Evolutionary conservation across 768 basidiomycete species (phyloP).

Genomic region (Leucosporidium yakuticum): DNA sequence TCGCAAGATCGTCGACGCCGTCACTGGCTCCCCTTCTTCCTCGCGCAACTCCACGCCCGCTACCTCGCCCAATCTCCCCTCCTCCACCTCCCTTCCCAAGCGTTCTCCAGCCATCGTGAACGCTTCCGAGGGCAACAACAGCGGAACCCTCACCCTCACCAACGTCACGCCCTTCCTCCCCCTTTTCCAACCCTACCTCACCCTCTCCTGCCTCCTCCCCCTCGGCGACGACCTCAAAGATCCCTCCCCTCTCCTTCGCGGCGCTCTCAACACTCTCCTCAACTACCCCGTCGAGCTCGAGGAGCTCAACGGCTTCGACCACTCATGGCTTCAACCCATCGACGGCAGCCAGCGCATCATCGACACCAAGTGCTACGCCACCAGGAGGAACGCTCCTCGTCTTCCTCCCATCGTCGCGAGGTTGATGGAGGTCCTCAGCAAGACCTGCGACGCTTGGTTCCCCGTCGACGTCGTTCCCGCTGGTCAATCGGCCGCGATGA

Average conservation of each 20-base stretch:
- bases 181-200: slow-evolving; percentile 28
- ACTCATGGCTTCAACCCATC: slow-evolving; percentile 30
- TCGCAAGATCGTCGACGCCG: not conserved
- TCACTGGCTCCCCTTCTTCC: not conserved
- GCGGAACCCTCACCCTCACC: slow-evolving; percentile 16
- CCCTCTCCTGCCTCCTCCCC: slow-evolving; percentile 16
- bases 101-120: not conserved
- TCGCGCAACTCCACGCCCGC: not conserved
- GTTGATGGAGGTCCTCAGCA: slow-evolving; percentile 17
- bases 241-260: slow-evolving; percentile 15
- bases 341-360: not conserved
- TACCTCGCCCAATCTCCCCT: not conserved
- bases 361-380: slow-evolving; percentile 1
- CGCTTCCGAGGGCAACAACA: slow-evolving; percentile 2
- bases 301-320: slow-evolving; percentile 26
- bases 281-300: slow-evolving; percentile 34
- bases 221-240: slow-evolving; percentile 13
- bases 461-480: slow-evolving; percentile 12
- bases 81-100: not conserved
- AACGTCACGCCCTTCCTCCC: slow-evolving; percentile 26
- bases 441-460: slow-evolving; percentile 24
- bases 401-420: not conserved
- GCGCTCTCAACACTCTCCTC: slow-evolving; percentile 27
- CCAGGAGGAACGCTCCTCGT: not conserved
- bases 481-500: not conserved